Base-by-base conservation (phyloP, 2,329 filamentous ascomycete genomes). In the Byssoonygena ceratinophila region DNA sequence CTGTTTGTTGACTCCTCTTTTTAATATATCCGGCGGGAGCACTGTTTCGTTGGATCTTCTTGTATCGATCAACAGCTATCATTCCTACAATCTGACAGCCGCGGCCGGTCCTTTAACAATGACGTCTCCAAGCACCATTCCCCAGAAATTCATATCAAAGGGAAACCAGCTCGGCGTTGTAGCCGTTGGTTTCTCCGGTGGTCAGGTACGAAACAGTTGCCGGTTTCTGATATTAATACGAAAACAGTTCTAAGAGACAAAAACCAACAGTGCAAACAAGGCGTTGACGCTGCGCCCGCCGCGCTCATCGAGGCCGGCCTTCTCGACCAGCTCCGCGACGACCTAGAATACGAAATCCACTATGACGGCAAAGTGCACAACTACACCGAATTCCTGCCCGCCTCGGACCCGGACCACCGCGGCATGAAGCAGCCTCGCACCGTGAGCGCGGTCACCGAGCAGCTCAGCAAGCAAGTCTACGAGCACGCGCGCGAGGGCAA, bases 141-240 rank as follows among this genome's bases (percentile, higher is more conserved):
- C 74, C 46, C 77, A 80, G 55, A 89, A 85, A 65, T 97, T 96
- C 74, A 84, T 97, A 61, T 76, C 83, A 58, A 77, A 83, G 65
- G 80, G 82, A 29, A 78, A 86, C 64, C 83, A 97, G 64, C 77
- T 98, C 58, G 92, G 91, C 57, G 80, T 98, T 53, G 88, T 97
- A 34, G 89, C 91, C 46, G 92, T 97, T 34, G 91, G 91, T 57
- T 98, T 97, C 76, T 94, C 89, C 51, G 91, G 91, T 59, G 92
- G 92, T 53, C 92, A 96, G 81, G 89, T 92, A 81, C 61, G 76
- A 63, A 49, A n/a, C n/a, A n/a, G n/a, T n/a, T n/a, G n/a, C n/a
- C n/a, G n/a, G n/a, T n/a, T n/a, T n/a, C n/a, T n/a, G n/a, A n/a
- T n/a, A n/a, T n/a, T n/a, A n/a, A n/a, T n/a, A n/a, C n/a, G n/a